Percentiles rank a stretch among this genome's conserved stretches.
Evolutionary conservation across 352 stramenopile species (phyloP).

Genomic region (Lagenidium giganteum): DNA sequence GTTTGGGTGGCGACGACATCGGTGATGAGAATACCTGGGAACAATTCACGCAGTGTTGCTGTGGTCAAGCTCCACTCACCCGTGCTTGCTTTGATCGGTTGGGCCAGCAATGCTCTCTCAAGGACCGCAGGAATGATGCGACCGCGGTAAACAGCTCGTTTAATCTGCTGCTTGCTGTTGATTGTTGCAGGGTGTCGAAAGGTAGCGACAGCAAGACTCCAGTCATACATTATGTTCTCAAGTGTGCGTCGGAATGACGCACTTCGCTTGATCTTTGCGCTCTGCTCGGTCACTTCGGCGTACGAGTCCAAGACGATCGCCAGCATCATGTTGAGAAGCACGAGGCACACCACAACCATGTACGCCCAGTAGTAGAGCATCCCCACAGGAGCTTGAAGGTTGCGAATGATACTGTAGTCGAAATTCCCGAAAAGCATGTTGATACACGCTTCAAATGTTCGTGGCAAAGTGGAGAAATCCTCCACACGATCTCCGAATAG

Average conservation of each 20-base stretch:
- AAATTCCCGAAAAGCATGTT: conserved; percentile 71
- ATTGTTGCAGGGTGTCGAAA: neutral
- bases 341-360: conserved; percentile 57
- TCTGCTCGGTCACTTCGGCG: conserved; percentile 34
- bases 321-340: conserved; percentile 73
- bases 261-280: conserved; percentile 19
- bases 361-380: conserved; percentile 68
- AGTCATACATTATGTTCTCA: conserved; percentile 18
- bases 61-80: conserved; percentile 3
- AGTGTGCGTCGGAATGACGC: conserved; percentile 19
- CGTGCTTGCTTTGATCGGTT: conserved; percentile 2
- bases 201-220: conserved; percentile 1
- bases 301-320: conserved; percentile 62
- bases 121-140: conserved; percentile 14
- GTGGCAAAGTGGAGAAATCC: conserved; percentile 33
- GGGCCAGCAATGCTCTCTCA: conserved; percentile 5
- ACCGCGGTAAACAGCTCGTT: conserved; percentile 4
- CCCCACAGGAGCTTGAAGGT: conserved; percentile 30
- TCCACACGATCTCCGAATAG: conserved; percentile 54
- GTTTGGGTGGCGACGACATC: conserved; percentile 2
- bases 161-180: neutral
- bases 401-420: conserved; percentile 39
- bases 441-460: conserved; percentile 45
- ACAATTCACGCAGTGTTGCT: conserved; percentile 4
- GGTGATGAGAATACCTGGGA: conserved; percentile 8